Conservation (phyloP, 805 yeast genomes). For the Wickerhamiella australiensis region DNA sequence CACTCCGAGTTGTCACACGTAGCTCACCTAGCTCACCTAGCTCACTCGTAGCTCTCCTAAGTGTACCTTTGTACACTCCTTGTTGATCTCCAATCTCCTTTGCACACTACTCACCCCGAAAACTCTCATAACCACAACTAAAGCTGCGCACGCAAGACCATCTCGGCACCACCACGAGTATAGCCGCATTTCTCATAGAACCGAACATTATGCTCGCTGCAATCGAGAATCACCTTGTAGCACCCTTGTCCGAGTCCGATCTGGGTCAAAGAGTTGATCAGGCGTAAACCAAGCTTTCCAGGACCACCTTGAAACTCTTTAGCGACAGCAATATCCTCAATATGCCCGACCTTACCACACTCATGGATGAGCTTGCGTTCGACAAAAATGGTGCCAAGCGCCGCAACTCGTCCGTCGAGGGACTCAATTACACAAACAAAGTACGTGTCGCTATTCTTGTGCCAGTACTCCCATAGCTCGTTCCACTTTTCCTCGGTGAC, state of each 20-base stretch:
- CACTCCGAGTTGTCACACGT: too few species aligned
- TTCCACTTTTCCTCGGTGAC: conserved; percentile 42
- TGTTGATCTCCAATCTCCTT: too few species aligned
- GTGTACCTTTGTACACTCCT: too few species aligned
- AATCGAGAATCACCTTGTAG: conserved; percentile 82
- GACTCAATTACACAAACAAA: conserved; percentile 58
- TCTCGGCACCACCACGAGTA: conserved; percentile 34
- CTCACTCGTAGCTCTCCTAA: too few species aligned
- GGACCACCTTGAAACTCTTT: conserved; percentile 55
- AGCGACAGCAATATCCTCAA: conserved; percentile 85
- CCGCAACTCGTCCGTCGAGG: conserved; percentile 46
- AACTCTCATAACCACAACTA: too few species aligned
- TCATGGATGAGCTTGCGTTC: conserved; percentile 73
- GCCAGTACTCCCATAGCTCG: conserved; percentile 49
- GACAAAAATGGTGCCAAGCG: conserved; percentile 68
- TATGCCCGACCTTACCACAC: conserved; percentile 81
- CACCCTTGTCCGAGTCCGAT: conserved; percentile 54
- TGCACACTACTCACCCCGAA: too few species aligned
- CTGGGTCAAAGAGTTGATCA: conserved; percentile 50
- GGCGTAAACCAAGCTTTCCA: conserved; percentile 54
- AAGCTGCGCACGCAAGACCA: conserved; percentile 20
- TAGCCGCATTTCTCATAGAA: conserved; percentile 87
- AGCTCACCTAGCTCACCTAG: too few species aligned
- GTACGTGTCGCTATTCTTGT: conserved; percentile 39
- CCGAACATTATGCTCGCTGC: conserved; percentile 66